A percentile compares a stretch with the other conserved stretches of the same genome.
phyloP scores from a whole-genome alignment of 2,329 filamentous ascomycete genomes.

The Colletotrichum spinosum region DNA sequence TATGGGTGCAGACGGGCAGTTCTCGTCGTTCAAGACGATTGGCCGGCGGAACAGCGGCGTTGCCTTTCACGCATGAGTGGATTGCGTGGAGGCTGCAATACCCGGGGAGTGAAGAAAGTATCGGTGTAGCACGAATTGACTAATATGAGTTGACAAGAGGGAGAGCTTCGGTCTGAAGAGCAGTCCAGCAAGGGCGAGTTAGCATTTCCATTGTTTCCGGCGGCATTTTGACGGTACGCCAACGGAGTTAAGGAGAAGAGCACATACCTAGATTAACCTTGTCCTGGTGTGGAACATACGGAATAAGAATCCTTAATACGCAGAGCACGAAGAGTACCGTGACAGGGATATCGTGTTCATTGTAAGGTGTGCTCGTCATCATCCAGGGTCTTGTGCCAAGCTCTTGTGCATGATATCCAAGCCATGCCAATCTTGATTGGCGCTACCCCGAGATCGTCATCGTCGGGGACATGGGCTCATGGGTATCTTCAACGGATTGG shows the following conservation, averaged over 20 bases:
- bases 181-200: not conserved
- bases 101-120: slow-evolving; percentile 9
- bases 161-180: not conserved
- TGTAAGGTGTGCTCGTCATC: no score
- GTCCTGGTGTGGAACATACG: slow-evolving; percentile 7
- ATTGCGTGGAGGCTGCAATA: slow-evolving; percentile 1
- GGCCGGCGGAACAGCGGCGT: slow-evolving; percentile 57
- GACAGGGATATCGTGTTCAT: no score
- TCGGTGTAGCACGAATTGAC: slow-evolving; percentile 11
- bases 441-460: no score
- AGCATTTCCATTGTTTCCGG: slow-evolving; percentile 12
- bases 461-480: no score
- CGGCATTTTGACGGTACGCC: slow-evolving; percentile 7
- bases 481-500: no score
- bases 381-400: no score
- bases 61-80: slow-evolving; percentile 41
- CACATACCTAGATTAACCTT: slow-evolving; percentile 21
- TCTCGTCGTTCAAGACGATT: slow-evolving; percentile 65
- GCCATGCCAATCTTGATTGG: no score
- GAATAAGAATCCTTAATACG: slow-evolving; percentile 3
- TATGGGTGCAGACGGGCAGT: slow-evolving; percentile 62
- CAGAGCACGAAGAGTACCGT: not conserved
- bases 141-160: slow-evolving; percentile 15
- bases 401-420: no score
- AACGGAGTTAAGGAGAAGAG: slow-evolving; percentile 28